A percentile compares a stretch with the other conserved stretches of the same genome.
Conservation (phyloP, 768 basidiomycete species). For the Saitozyma podzolica region DNA sequence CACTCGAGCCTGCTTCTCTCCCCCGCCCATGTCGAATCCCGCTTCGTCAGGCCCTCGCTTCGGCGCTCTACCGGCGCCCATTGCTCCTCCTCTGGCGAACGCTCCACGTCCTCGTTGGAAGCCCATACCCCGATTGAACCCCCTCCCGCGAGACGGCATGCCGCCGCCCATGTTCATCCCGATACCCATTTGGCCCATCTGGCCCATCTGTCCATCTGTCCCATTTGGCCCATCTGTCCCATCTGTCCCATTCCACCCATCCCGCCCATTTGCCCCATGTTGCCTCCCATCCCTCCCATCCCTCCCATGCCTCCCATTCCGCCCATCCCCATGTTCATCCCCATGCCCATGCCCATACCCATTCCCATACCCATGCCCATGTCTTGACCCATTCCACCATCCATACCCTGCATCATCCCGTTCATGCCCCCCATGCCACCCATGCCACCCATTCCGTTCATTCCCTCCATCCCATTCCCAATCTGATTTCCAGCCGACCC, state of each 20-base stretch:
- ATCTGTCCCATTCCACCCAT: slow-evolving; percentile 12
- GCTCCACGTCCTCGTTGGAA: slow-evolving; percentile 3
- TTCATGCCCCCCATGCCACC: no score
- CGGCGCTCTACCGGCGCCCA: not conserved
- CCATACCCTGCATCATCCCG: slow-evolving; percentile 20
- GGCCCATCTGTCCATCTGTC: not conserved
- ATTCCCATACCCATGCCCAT: slow-evolving; percentile 10
- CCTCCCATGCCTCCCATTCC: slow-evolving; percentile 55
- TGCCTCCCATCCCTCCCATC: slow-evolving; percentile 18
- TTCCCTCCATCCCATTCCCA: slow-evolving; percentile 18
- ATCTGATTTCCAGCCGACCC: slow-evolving; percentile 52
- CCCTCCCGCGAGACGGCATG: not conserved
- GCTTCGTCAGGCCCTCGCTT: not conserved
- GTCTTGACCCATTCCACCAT: slow-evolving; percentile 17
- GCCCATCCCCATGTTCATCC: slow-evolving; percentile 20
- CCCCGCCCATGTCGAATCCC: not conserved
- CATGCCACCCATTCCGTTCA: slow-evolving; percentile 24
- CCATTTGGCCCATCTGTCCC: not conserved
- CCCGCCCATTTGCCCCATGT: slow-evolving; percentile 1
- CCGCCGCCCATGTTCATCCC: not conserved
- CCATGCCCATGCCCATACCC: slow-evolving; percentile 58
- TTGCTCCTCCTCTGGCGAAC: slow-evolving; percentile 7
- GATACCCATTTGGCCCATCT: not conserved
- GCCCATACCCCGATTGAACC: slow-evolving; percentile 1
- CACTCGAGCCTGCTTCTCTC: slow-evolving; percentile 1